These are phyloP conservation scores for Corchorus olitorius DNA, from an alignment of 345 rosid genomes.

Conservation along the genomic window DNA sequence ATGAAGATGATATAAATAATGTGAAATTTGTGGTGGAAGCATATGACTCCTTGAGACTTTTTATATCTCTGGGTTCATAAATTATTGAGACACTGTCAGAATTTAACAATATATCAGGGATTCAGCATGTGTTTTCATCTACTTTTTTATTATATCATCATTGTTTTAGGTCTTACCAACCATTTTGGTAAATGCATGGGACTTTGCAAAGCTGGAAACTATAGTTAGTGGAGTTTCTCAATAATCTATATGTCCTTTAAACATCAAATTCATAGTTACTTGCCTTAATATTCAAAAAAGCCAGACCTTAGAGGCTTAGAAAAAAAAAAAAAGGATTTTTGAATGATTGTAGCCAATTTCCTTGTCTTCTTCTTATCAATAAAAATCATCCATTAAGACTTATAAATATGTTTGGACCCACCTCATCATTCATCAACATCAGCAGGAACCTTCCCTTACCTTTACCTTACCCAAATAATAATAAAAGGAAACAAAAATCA, in stretches of 20 bases:
- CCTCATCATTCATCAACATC: background rate
- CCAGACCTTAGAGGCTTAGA: too few relatives aligned
- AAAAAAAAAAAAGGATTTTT: too few relatives aligned
- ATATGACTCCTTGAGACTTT: background rate
- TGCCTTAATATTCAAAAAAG: background rate
- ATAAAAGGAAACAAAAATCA: too few relatives aligned
- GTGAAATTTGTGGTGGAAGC: background rate
- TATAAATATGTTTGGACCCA: background rate
- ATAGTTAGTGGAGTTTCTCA: background rate
- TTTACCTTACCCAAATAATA: too few relatives aligned
- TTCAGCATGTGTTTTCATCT: background rate
- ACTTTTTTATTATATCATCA: background rate
- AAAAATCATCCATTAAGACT: background rate
- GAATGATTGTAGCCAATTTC: too few relatives aligned
- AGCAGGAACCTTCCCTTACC: background rate
- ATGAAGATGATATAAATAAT: background rate
- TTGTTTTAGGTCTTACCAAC: background rate
- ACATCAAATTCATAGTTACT: background rate
- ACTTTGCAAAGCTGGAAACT: background rate
- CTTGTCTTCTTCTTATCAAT: background rate
- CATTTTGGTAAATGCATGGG: background rate
- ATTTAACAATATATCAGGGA: background rate
- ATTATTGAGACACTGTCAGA: background rate
- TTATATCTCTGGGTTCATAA: background rate
- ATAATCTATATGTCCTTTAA: background rate